Base-by-base conservation (phyloP, 768 basidiomycete genomes). In the Zangia roseola region DNA sequence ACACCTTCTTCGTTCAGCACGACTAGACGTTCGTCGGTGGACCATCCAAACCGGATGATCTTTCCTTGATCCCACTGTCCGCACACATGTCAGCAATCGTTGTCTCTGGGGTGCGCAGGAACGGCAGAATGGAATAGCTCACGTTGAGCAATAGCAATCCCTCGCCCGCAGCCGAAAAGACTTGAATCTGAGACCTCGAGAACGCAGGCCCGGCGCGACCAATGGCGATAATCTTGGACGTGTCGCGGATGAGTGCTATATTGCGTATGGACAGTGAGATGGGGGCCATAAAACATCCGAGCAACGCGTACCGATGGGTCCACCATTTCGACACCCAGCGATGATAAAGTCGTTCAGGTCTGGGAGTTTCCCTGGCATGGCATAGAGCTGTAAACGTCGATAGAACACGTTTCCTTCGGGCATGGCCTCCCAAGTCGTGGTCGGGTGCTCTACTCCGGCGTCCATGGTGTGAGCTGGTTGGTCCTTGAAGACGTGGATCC, bases 1-100 rank as follows among this genome's bases (percentile, higher is more conserved):
- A 80, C 77, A 21, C 95, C 94, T 58, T 97, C 94, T 68, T 95
- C 93, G 61, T 94, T 91, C 33, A 98, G 70, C 13, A 97, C 80
- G 0, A 86, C 82, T 30, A 99, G 76, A 33, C 82, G 77, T 63
- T 94, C 91, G 58, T 90, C 83, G n/a, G 70, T 62, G 0, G 88
- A 88, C 90, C 90, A 92, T 19, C 91, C 91, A 57, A 91, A 88
- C 37, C 82, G 79, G 44, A 93, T 70, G 36, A 97, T 84, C 59
- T 80, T 87, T 46, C 82, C 81, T 60, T 92, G 86, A 50, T 95
- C 94, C 94, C 94, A 98, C 92, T 95, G 60, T 43, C 30, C 54
- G 45, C 33, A 5, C n/a, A 56, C 39, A 33, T 50, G 48, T 56
- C 56, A 61, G 53, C 48, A 16, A 30, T 45, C 37, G 34, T 41